Evolutionary conservation across 1,284 basidiomycete genomes (phyloP).

Genomic region (Boletus sp.): DNA sequence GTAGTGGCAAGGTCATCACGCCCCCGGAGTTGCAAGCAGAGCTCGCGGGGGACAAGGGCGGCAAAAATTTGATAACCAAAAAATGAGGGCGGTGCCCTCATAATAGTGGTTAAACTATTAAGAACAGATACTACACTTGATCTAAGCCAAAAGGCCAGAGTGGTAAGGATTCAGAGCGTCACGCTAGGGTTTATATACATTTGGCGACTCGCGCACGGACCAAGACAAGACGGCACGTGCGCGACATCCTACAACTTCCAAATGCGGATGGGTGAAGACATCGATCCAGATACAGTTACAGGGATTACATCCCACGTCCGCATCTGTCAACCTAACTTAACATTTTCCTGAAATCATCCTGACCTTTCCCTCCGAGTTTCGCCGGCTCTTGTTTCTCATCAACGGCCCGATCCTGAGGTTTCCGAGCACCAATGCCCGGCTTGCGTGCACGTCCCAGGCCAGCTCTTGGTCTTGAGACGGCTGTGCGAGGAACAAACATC

Average conservation of each 20-base stretch:
- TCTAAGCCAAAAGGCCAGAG: conserved; percentile 94
- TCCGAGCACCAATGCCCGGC: conserved; percentile 21
- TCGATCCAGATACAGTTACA: no score
- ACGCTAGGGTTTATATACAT: conserved; percentile 12
- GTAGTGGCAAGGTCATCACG: conserved; percentile 35
- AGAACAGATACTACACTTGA: conserved; percentile 79
- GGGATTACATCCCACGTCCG: no score
- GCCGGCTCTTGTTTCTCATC: conserved; percentile 11
- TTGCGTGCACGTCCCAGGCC: conserved; percentile 57
- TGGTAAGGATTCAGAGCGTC: conserved; percentile 47
- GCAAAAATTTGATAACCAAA: conserved; percentile 35
- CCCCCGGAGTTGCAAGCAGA: conserved; percentile 35
- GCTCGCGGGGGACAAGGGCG: conserved; percentile 30
- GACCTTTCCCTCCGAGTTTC: conserved; percentile 36
- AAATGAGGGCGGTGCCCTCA: conserved; percentile 33
- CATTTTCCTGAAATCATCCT: conserved; percentile 82
- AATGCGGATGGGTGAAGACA: conserved; percentile 1
- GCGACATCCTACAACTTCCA: background rate
- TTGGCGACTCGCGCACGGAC: conserved; percentile 15
- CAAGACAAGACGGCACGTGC: conserved; percentile 6
- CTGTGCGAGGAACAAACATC: conserved; percentile 60
- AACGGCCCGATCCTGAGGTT: conserved; percentile 18
- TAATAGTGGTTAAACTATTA: conserved; percentile 35
- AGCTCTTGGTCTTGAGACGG: conserved; percentile 62
- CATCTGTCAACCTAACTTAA: conserved; percentile 39